These are phyloP conservation scores for Ceratocystis variospora DNA, from an alignment of 2,329 filamentous ascomycete genomes.

Conservation along the genomic window DNA sequence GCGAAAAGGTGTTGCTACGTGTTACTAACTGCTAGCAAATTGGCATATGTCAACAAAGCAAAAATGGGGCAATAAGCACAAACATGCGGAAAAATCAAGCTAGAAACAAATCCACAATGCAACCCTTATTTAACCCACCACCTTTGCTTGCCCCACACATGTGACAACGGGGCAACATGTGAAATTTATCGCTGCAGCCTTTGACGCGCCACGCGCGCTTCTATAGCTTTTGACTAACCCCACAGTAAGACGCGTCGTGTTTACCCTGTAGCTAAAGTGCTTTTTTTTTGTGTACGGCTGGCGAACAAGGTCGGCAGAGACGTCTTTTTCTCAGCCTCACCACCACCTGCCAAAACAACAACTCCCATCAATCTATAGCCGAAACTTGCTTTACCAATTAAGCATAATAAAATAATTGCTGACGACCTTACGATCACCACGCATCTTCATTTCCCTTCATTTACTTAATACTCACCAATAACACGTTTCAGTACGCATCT, in stretches of 20 bases:
- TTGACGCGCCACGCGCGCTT: not conserved
- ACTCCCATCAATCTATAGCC: not conserved
- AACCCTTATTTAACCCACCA: not conserved
- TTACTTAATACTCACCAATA: conserved; percentile 4
- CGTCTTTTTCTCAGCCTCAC: not conserved
- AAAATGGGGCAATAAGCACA: no score
- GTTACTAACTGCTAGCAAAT: not conserved
- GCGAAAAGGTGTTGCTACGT: not conserved
- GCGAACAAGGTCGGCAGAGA: not conserved
- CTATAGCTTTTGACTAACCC: not conserved
- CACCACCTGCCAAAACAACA: not conserved
- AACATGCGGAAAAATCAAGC: not conserved
- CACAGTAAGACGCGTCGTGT: not conserved
- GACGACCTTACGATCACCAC: not conserved
- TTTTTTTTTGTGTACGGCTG: not conserved
- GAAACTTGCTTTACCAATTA: not conserved
- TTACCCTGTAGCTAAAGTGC: not conserved
- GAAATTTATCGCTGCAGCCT: not conserved
- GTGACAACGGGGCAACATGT: not conserved
- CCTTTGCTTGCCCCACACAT: not conserved
- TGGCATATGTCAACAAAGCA: not conserved
- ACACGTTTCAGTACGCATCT: conserved; percentile 14
- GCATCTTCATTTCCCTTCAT: not conserved
- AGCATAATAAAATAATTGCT: not conserved
- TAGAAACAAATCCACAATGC: not conserved